Base-by-base conservation (phyloP, 441 rosid species). In the Viola pubescens region DNA sequence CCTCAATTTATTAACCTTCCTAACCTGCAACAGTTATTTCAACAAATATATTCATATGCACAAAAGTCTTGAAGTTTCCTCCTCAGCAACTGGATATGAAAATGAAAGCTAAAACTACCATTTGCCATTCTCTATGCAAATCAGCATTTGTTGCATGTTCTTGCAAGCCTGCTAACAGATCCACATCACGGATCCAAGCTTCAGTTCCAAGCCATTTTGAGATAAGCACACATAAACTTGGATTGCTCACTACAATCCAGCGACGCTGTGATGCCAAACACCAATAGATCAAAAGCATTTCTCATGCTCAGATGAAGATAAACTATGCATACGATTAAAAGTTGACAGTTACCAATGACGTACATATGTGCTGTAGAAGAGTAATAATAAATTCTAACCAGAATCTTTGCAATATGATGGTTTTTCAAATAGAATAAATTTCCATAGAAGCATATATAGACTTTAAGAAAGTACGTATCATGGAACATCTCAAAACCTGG, bases 1-100 rank as follows among this genome's bases (percentile, higher is more conserved):
- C 66, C 85, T 80, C 65, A 73, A 61, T 71, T 80, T 80, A 64
- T 80, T 80, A 71, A 75, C 77, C 62, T 63, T 73, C 78, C 70
- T 73, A 48, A 77, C 82, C 85, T 80, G 53, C 72, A 66, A 62
- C 8, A 54, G 58, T 14, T 41, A 63, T 60, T 37, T 9, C 1
- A 55, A 37, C 48, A 49, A 49, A 51, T 55, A 34, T 64, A 50
- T 56, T 39, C 50, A 63, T 11, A 39, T 34, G 16, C 7, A 61
- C 19, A 16, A 16, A 16, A 16, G 19, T 16, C 19, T 16, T 16
- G 56, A 48, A 55, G n/a, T 16, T 11, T 43, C 61, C 70, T 59
- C 4, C 13, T 50, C 45, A 59, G 26, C 26, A 63, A 52, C 45
- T 59, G 48, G 63, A 59, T 56, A 71, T 56, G 4, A 68, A 62